Base-by-base conservation (phyloP, 805 yeast species). In the Yueomyces sinensis region DNA sequence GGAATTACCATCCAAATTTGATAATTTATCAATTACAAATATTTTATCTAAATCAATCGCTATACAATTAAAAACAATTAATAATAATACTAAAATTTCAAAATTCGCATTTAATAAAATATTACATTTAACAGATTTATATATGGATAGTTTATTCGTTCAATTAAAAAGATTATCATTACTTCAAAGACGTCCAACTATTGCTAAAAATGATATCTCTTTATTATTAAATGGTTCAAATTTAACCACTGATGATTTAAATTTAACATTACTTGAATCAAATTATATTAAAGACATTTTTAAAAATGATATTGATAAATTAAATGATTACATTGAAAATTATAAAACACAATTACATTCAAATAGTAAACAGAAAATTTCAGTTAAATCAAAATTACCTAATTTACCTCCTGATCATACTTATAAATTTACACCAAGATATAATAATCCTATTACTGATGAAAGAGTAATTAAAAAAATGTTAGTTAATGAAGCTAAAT, bases 351-450 rank as follows among this genome's bases (percentile, higher is more conserved):
- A 39, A 25, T 22, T 27, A 6, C 9, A 25, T 5, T 36, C 34
- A 9, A 34, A 30, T 17, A 25, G 38, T 31, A 24, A 41, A 36
- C 17, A 29, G 31, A 28, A 32, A 3, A 27, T 29, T 5, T 4
- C 24, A 32, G 35, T 5, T n/a, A 47, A 32, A 31, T 41, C 29
- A 30, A 33, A 18, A 24, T 60, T 89, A 45, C 98, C 98, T 0
- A 74, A 74, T 11, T 65, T 89, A 20, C 98, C 98, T 1, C 95
- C 97, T 0, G 94, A 84, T 47, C 93, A 87, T 56, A 89, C 97
- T 0, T 89, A 80, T 52, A 75, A 73, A 54, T 70, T 76, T 37
- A 81, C 95, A 0, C 80, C 94, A 0, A 66, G 68, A 41, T 86
- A 63, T 51, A 66, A 76, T 37, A 62, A 72, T 17, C 64, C 76